Base-by-base conservation (phyloP, 306 rosid genomes). In the Fragaria ananassa region DNA sequence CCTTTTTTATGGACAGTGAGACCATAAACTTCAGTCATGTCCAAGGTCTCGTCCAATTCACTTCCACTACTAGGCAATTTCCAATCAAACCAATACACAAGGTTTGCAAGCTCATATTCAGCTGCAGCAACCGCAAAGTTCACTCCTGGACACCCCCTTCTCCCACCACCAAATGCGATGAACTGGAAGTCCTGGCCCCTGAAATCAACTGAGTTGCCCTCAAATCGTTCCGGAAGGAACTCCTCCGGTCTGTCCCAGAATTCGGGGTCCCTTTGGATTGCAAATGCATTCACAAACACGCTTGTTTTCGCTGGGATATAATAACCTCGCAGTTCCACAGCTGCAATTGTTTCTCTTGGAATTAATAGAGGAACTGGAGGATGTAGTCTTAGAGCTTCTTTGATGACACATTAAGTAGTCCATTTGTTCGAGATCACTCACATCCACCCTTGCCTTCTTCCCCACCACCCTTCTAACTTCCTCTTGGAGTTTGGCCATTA, bases 201-300 rank as follows among this genome's bases (percentile, higher is more conserved):
- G 11, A 62, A 31, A 62, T 29, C 68, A 62, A 62, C 21, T 0
- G 21, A 13, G 12, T 62, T 62, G 41, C 5, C 11, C 68, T 31
- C 21, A 6, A 62, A 62, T 62, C 68, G 39, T 1, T 62, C 41
- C 0, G 42, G 42, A 14, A 62, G 21, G 5, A 62, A 29, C 11
- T 62, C 68, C n/a, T 62, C 68, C 15, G 68, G 68, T 15, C 21
- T 62, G 42, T 62, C 42, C 68, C 68, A 62, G 68, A 62, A 14
- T 14, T 62, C 1, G 3, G 68, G 68, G 18, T 62, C 68, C 68
- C 68, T 62, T 29, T 62, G 68, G 21, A 62, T 62, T 29, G 41
- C 42, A 2, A 62, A 62, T 31, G n/a, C 68, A 15, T 62, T 62
- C 10, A 62, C 42, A 15, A 62, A 31, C 5, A 62, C 68, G 31